phyloP scores from a whole-genome alignment of 2,329 filamentous ascomycete species.

The Trichophyton rubrum region DNA sequence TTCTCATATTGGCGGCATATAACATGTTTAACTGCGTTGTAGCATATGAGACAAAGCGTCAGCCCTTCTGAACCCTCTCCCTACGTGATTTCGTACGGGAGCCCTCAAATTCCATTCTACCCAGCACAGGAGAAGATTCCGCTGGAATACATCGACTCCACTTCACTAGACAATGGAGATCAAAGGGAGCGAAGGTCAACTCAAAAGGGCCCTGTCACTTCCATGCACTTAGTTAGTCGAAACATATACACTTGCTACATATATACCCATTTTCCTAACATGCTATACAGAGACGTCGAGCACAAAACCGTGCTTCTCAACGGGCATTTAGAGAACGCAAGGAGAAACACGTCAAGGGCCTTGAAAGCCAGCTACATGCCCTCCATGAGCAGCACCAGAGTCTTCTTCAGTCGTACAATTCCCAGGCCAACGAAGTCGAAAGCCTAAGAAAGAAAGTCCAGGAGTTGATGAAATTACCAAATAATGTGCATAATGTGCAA shows the following conservation, averaged over 20 bases:
- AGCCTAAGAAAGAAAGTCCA: constrained; percentile 19
- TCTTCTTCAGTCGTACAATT: constrained; percentile 21
- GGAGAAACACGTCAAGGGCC: constrained; percentile 72
- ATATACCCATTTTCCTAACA: constrained; percentile 6
- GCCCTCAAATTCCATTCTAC: constrained; percentile 14
- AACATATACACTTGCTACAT: neutral
- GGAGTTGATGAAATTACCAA: constrained; percentile 12
- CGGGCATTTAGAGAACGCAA: constrained; percentile 80
- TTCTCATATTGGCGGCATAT: neutral
- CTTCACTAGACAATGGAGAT: constrained; percentile 17
- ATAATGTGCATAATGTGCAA: neutral
- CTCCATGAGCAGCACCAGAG: constrained; percentile 30
- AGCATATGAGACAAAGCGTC: constrained; percentile 16
- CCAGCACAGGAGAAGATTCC: constrained; percentile 15
- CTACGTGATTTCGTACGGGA: constrained; percentile 16
- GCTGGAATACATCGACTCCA: constrained; percentile 17
- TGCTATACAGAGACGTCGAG: constrained; percentile 65
- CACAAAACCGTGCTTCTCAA: constrained; percentile 76
- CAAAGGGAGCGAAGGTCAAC: constrained; percentile 15
- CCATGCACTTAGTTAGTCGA: constrained; percentile 20
- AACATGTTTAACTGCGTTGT: neutral
- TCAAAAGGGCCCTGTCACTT: constrained; percentile 18
- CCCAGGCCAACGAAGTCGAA: constrained; percentile 20
- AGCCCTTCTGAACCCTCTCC: constrained; percentile 12
- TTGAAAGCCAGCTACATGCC: constrained; percentile 66